These are phyloP conservation scores for Penicillium bovifimosum DNA, from an alignment of 495 filamentous ascomycete genomes.

Conservation along the genomic window DNA sequence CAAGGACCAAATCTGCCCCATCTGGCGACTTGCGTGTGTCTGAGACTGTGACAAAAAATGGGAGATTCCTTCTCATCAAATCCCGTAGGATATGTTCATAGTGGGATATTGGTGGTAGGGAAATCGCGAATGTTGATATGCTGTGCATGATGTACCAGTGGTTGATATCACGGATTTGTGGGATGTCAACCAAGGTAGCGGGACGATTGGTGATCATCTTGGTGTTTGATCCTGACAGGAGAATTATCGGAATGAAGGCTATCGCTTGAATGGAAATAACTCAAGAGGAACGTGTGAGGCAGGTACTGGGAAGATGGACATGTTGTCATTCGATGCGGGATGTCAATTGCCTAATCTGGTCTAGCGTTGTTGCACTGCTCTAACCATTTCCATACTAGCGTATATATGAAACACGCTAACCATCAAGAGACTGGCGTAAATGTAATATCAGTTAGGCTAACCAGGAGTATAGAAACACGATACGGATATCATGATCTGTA, in stretches of 20 bases:
- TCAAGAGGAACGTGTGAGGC: neutral
- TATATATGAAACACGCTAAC: neutral
- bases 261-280: neutral
- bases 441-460: neutral
- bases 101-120: conserved; percentile 14
- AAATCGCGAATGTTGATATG: conserved; percentile 21
- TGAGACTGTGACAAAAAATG: conserved; percentile 25
- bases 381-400: neutral
- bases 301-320: no score
- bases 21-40: neutral
- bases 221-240: neutral
- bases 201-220: conserved; percentile 14
- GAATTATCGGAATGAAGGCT: neutral
- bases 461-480: neutral
- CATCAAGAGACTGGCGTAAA: neutral
- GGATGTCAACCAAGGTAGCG: conserved; percentile 17
- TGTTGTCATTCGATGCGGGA: neutral
- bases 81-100: conserved; percentile 15
- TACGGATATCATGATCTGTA: neutral
- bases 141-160: conserved; percentile 28
- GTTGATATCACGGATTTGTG: conserved; percentile 26
- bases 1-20: conserved; percentile 14
- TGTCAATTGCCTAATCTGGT: neutral
- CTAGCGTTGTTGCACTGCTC: neutral
- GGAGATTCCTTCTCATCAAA: conserved; percentile 14